Evolutionary conservation across 257 asterid species (phyloP).

Genomic region (Sherardia arvensis): DNA sequence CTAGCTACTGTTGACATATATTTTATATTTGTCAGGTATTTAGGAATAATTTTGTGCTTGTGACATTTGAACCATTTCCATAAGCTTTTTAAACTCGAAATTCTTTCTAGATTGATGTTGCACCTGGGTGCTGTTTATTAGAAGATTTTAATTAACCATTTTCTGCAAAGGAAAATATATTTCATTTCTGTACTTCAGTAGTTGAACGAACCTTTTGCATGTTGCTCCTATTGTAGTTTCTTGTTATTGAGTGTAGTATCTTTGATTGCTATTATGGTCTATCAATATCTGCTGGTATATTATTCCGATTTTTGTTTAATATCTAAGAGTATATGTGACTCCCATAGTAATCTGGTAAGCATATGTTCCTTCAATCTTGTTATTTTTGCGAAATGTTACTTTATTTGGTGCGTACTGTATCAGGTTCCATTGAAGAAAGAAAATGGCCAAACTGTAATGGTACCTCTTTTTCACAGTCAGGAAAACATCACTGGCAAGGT

Average conservation of each 20-base stretch:
- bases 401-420: neutral
- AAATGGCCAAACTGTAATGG: constrained; percentile 42
- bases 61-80: neutral
- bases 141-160: neutral
- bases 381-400: neutral
- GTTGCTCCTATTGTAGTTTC: neutral
- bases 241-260: neutral
- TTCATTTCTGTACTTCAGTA: neutral
- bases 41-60: neutral
- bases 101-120: constrained; percentile 3
- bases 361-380: neutral
- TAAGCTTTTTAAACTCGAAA: too few species aligned
- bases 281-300: too few species aligned
- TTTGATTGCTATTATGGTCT: neutral
- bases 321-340: neutral
- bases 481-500: constrained; percentile 50
- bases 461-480: constrained; percentile 47
- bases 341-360: neutral
- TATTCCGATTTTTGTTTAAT: neutral
- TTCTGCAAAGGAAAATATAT: neutral
- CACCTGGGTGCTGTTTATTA: neutral
- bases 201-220: neutral
- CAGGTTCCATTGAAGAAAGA: constrained; percentile 45
- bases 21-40: neutral
- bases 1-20: neutral